Conservation (phyloP, 306 rosid species). For the Vachellia collinsii region DNA sequence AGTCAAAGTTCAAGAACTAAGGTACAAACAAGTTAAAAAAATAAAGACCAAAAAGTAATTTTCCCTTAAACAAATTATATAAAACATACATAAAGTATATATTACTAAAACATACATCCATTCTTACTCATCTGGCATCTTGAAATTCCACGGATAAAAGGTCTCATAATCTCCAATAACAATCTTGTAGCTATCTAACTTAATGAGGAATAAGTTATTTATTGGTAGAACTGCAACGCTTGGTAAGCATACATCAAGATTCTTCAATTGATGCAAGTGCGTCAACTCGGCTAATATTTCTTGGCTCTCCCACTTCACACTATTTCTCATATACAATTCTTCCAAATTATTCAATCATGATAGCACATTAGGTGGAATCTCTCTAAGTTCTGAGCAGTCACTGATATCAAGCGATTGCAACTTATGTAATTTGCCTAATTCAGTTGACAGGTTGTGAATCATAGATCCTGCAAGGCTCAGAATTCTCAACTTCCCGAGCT, state of each 20-base stretch:
- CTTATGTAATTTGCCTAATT: conserved; percentile 34
- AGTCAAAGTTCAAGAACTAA: no score
- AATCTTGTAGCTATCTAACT: conserved; percentile 38
- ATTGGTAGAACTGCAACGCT: conserved; percentile 13
- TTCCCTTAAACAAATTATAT: neutral
- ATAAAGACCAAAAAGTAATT: no score
- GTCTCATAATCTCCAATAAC: conserved; percentile 40
- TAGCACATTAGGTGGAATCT: conserved; percentile 38
- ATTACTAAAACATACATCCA: neutral
- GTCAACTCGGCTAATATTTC: conserved; percentile 41
- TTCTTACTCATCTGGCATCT: conserved; percentile 36
- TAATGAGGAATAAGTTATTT: neutral
- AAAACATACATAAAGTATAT: neutral
- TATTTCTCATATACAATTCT: conserved; percentile 48
- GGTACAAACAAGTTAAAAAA: no score
- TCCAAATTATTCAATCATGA: conserved; percentile 43
- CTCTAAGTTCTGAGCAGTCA: conserved; percentile 40
- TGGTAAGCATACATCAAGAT: conserved; percentile 40
- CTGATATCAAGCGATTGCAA: conserved; percentile 44
- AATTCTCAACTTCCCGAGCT: conserved; percentile 41
- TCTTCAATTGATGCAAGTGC: conserved; percentile 27
- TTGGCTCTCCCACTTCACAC: conserved; percentile 36
- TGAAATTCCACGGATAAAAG: conserved; percentile 8
- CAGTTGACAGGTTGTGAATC: conserved; percentile 31
- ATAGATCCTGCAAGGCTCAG: conserved; percentile 36